Base-by-base conservation (phyloP, 306 rosid species). In the Lathyrus aphaca region DNA sequence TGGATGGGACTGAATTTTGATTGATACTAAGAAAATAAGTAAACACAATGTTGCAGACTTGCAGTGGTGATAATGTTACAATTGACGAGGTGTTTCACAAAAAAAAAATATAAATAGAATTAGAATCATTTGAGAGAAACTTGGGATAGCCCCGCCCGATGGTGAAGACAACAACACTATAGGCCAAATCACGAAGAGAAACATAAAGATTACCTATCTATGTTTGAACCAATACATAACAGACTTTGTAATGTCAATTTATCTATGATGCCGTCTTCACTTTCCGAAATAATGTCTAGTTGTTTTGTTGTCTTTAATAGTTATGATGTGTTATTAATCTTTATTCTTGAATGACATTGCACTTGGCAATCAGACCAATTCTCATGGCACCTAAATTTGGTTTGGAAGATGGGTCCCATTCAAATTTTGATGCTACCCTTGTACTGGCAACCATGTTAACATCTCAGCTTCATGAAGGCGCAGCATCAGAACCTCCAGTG, bases 371-470 rank as follows among this genome's bases (percentile, higher is more conserved):
- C 88, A 94, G 98, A 90, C 97, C 98, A 68, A 80, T 90, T 83
- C 88, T 90, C 38, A 69, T 94, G 98, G 96, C 92, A 53, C 98
- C 97, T 17, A 88, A 87, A 76, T 94, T 90, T 30, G 91, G 97
- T 68, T 72, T 84, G 64, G 98, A 90, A 69, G 96, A 90, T 70
- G 90, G 85, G 8, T 82, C 97, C 60, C 65, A 80, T 81, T 85
- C 95, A 69, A 87, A 88, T 79, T 90, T 90, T 80, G 97, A 90
- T 74, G 96, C 90, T 48, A 82, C 98, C 69, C 96, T 94, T 81
- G 96, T 90, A 44, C 88, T 90, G 83, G 98, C 98, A 56, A 90
- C 97, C 74, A 94, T 94, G 98, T 86, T 90, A 59, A 82, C 42
- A 64, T 90, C 98, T 54, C 97, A 90, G 78, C 92, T 89, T 62